phyloP scores from a whole-genome alignment of 2,329 filamentous ascomycete genomes.

The Aspergillus sp. region DNA sequence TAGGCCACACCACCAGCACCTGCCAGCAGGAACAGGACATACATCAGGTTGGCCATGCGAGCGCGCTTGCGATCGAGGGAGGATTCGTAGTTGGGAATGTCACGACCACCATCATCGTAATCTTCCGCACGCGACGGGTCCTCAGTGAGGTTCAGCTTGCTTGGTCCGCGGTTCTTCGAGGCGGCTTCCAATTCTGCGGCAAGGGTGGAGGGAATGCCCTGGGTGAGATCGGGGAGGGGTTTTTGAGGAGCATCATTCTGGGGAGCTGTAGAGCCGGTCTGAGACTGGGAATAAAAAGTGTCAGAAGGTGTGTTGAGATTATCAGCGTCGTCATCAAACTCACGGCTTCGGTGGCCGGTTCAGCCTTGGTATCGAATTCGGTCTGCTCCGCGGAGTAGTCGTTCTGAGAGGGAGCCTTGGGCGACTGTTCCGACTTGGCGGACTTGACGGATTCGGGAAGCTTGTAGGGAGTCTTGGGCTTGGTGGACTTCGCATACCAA shows the following conservation, averaged over 20 bases:
- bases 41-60: slow-evolving; percentile 73
- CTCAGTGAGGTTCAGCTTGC: slow-evolving; percentile 55
- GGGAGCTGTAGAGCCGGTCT: slow-evolving; percentile 38
- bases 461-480: slow-evolving; percentile 37
- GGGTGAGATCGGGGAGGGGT: slow-evolving; percentile 85
- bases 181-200: slow-evolving; percentile 68
- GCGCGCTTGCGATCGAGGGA: slow-evolving; percentile 82
- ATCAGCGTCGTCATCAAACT: slow-evolving; percentile 19
- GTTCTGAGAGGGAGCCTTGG: slow-evolving; percentile 27
- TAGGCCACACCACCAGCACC: slow-evolving; percentile 66
- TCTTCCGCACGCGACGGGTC: slow-evolving; percentile 49
- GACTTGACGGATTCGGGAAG: slow-evolving; percentile 36
- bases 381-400: slow-evolving; percentile 39
- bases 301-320: slow-evolving; percentile 9
- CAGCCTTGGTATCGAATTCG: slow-evolving; percentile 40
- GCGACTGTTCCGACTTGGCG: slow-evolving; percentile 28
- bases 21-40: slow-evolving; percentile 60
- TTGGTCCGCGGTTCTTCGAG: slow-evolving; percentile 38
- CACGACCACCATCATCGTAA: slow-evolving; percentile 53
- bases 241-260: slow-evolving; percentile 51
- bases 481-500: slow-evolving; percentile 43
- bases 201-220: slow-evolving; percentile 89
- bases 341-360: slow-evolving; percentile 36
- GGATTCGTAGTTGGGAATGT: slow-evolving; percentile 81
- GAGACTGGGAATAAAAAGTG: slow-evolving; percentile 30